phyloP scores from a whole-genome alignment of 441 rosid species.

The Populus hybrid region DNA sequence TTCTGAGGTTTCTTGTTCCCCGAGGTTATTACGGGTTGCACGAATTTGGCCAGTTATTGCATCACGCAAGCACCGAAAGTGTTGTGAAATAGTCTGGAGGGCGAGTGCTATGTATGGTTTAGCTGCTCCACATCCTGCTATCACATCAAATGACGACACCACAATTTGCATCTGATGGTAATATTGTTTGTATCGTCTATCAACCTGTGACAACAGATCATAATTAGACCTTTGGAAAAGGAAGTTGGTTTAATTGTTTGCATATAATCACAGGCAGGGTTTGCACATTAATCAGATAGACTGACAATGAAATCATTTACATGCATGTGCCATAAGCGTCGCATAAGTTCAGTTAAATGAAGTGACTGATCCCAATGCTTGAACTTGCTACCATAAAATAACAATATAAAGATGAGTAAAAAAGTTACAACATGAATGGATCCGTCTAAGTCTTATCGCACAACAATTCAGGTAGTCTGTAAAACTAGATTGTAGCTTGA shows the following conservation, averaged over 20 bases:
- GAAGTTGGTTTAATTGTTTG: neutral
- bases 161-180: conserved; percentile 95
- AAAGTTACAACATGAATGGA: neutral
- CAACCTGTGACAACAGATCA: conserved; percentile 53
- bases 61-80: conserved; percentile 86
- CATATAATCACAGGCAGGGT: neutral
- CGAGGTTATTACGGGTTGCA: conserved; percentile 59
- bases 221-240: conserved; percentile 1
- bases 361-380: neutral
- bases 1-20: conserved; percentile 77
- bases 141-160: conserved; percentile 84
- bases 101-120: conserved; percentile 95
- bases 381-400: neutral
- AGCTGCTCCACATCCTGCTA: conserved; percentile 88
- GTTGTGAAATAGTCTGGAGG: conserved; percentile 89
- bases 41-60: conserved; percentile 69
- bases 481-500: neutral
- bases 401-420: neutral
- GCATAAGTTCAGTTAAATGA: neutral
- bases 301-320: neutral
- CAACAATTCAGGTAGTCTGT: neutral
- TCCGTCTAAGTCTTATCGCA: neutral
- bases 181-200: conserved; percentile 89
- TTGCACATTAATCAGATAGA: neutral
- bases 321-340: neutral